Conservation (phyloP, 257 asterid species). For the Leonotis leonurus region DNA sequence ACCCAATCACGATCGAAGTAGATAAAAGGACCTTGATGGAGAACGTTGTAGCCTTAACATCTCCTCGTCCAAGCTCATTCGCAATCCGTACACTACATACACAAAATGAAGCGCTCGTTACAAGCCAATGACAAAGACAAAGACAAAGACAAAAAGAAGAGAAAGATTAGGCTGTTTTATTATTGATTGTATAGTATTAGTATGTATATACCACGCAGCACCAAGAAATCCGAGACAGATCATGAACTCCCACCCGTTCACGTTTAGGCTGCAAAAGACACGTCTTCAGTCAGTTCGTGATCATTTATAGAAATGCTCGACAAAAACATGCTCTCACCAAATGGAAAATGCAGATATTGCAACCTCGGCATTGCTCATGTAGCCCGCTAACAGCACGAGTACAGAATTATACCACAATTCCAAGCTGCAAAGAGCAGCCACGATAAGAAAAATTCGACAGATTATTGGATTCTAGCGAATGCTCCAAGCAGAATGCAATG, state of each 20-base stretch:
- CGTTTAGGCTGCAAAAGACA: slow-evolving; percentile 43
- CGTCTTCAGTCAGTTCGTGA: background rate
- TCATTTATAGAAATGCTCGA: background rate
- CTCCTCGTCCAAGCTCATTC: slow-evolving; percentile 71
- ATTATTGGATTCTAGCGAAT: no score
- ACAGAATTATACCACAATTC: slow-evolving; percentile 35
- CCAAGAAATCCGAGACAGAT: slow-evolving; percentile 53
- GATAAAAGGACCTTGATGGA: slow-evolving; percentile 37
- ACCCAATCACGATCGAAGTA: slow-evolving; percentile 43
- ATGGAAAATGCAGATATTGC: slow-evolving; percentile 34
- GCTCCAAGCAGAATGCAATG: no score
- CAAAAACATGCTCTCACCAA: no score
- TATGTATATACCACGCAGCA: slow-evolving; percentile 44
- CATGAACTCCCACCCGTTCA: slow-evolving; percentile 62
- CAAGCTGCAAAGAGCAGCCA: slow-evolving; percentile 15
- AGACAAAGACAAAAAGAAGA: no score
- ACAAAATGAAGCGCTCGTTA: background rate
- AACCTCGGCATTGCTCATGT: slow-evolving; percentile 30
- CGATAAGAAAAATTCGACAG: no score
- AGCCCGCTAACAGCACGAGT: slow-evolving; percentile 33
- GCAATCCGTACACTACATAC: slow-evolving; percentile 55
- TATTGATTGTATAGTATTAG: no score
- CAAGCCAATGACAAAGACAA: no score
- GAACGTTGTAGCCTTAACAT: slow-evolving; percentile 43
- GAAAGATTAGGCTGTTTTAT: background rate